phyloP scores from a whole-genome alignment of 306 rosid species.

The Ziziphus jujuba region DNA sequence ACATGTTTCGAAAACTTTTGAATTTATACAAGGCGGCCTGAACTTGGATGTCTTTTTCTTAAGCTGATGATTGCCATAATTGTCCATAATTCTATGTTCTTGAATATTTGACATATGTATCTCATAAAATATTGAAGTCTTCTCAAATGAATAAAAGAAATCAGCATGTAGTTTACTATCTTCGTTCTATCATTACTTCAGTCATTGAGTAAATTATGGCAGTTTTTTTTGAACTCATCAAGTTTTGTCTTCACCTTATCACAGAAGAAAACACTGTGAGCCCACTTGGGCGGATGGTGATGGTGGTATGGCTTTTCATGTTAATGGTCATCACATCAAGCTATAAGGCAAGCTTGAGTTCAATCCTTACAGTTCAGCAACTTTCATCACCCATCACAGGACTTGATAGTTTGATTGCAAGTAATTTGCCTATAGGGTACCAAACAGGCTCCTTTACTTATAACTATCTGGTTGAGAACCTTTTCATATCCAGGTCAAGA shows the following conservation, averaged over 20 bases:
- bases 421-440: constrained; percentile 79
- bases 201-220: constrained; percentile 8
- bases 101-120: neutral
- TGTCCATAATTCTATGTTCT: neutral
- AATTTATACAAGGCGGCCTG: neutral
- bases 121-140: neutral
- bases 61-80: neutral
- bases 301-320: constrained; percentile 92
- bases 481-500: constrained; percentile 61
- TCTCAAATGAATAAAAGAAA: neutral
- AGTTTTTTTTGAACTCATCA: constrained; percentile 23
- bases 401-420: constrained; percentile 77
- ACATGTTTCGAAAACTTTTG: neutral
- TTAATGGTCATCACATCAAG: constrained; percentile 93
- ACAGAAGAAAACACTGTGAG: constrained; percentile 79
- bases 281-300: constrained; percentile 85
- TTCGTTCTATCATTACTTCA: constrained; percentile 17
- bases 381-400: constrained; percentile 87
- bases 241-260: constrained; percentile 32
- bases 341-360: constrained; percentile 93
- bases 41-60: neutral
- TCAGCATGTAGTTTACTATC: constrained; percentile 9
- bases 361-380: constrained; percentile 91
- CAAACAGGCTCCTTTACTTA: constrained; percentile 92
- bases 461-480: constrained; percentile 72